phyloP scores from a whole-genome alignment of 257 asterid species.

The Solanum medicagineum region DNA sequence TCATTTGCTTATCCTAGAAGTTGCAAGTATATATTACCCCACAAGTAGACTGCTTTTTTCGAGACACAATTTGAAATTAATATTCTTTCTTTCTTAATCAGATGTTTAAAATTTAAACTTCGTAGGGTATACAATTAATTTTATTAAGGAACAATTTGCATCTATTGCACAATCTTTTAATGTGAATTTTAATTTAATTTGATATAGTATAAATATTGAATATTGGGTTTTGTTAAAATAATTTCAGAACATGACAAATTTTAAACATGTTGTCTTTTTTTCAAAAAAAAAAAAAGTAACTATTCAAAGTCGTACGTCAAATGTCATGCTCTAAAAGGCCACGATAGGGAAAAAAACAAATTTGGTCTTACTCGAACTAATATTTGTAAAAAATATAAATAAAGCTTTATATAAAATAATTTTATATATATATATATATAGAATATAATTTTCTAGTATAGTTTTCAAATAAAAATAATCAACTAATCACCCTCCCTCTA shows the following conservation, averaged over 20 bases:
- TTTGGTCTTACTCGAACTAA: background rate
- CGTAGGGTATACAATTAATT: fast-evolving
- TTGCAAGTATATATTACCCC: no score
- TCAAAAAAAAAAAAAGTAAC: background rate
- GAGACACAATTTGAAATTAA: no score
- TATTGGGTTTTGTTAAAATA: background rate
- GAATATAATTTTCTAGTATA: no score
- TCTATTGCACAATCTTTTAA: fast-evolving
- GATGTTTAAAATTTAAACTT: background rate
- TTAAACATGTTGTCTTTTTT: background rate
- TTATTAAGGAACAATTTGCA: background rate
- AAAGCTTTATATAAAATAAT: background rate
- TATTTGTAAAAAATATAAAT: background rate
- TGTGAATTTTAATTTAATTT: fast-evolving
- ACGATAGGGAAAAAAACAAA: background rate
- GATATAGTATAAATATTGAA: background rate
- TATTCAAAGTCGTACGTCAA: background rate
- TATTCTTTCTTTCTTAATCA: background rate
- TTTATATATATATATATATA: fast-evolving
- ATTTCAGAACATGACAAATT: background rate
- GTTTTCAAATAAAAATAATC: no score
- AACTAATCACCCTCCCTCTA: no score
- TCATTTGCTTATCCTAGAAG: no score
- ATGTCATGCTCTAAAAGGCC: background rate
- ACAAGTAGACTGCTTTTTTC: no score